These are phyloP conservation scores for Punctularia strigosozonata DNA, from an alignment of 768 basidiomycete genomes.

Conservation along the genomic window DNA sequence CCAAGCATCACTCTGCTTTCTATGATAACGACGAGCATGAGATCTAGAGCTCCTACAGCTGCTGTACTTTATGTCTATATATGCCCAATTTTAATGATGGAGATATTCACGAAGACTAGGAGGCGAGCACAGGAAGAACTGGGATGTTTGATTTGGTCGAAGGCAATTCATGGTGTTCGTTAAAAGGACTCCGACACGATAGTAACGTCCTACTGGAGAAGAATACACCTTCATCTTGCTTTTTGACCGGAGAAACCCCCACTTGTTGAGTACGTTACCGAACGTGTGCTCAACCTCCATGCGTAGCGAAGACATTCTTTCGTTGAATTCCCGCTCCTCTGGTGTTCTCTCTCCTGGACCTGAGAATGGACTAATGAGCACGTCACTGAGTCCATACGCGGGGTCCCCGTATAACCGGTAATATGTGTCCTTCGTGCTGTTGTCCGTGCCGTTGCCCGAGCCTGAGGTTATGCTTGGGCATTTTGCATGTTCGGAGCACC, in stretches of 20 bases:
- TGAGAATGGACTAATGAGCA: constrained; percentile 12
- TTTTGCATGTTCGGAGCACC: no score
- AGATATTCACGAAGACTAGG: background rate
- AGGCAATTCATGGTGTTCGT: constrained; percentile 15
- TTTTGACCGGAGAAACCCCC: constrained; percentile 15
- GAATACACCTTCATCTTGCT: constrained; percentile 11
- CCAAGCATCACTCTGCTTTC: no score
- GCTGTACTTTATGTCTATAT: no score
- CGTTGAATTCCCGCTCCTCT: constrained; percentile 15
- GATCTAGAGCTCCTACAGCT: no score
- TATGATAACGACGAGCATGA: no score
- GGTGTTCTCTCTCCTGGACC: constrained; percentile 3
- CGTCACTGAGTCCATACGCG: constrained; percentile 12
- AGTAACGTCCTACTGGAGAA: constrained; percentile 14
- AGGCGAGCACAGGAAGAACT: constrained; percentile 11
- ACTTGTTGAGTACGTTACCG: constrained; percentile 9
- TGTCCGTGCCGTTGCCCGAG: constrained; percentile 4
- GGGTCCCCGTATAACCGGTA: constrained; percentile 15
- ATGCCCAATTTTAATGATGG: no score
- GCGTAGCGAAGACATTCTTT: constrained; percentile 11
- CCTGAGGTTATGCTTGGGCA: constrained; percentile 3
- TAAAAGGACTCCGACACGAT: constrained; percentile 14
- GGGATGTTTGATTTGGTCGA: constrained; percentile 13
- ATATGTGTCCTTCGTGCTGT: constrained; percentile 2
- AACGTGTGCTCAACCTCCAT: constrained; percentile 20